Evolutionary conservation across 2,329 filamentous ascomycete genomes (phyloP), one percentile per base, ranked within the genome.

Genomic region (Fusarium piperis): DNA sequence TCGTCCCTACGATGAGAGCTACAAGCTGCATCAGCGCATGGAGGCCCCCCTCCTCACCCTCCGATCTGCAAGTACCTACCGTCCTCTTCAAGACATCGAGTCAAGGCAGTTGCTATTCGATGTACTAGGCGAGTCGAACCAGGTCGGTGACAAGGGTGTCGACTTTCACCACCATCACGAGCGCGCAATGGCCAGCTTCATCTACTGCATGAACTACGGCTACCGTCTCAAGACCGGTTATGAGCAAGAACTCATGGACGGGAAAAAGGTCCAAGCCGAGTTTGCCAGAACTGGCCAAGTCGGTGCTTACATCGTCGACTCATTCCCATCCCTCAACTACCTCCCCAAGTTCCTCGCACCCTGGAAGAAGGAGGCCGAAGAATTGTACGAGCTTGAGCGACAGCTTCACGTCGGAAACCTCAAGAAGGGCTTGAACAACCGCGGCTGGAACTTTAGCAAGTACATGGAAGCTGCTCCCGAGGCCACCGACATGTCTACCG

Each of bases 31-130:
- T 62, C 81, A 83, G 48, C 78, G 79, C 6, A 73, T 86, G 72
- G 79, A 79, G 65, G 79, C 75, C 18, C 80, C 78, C 16, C 76
- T 81, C 16, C 79, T 83, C 0, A 77, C 70, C 4, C 51, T 66
- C 0, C 72, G 68, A 65, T 79, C 75, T 39, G 80, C 58, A 52
- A 73, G 73, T 3, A 79, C 78, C 0, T 86, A 86, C 62, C 77
- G 77, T 16, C 76, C 79, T 0, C 69, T 87, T 0, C 84, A 86
- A 67, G 82, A 85, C 11, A 77, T 86, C 7, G 85, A 87, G 68
- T 83, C 81, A 30, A 82, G 80, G 59, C 83, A 86, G 57, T 69
- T 86, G 1, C 65, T 86, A 1, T 77, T 76, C 16, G 83, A 86
- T 13, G 72, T 86, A 0, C 66, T 86, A 2, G 60, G 77, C 55